A percentile compares a stretch with the other conserved stretches of the same genome.
Evolutionary conservation across 495 filamentous ascomycete genomes (phyloP).

Genomic region (Aspergillus mulundensis): DNA sequence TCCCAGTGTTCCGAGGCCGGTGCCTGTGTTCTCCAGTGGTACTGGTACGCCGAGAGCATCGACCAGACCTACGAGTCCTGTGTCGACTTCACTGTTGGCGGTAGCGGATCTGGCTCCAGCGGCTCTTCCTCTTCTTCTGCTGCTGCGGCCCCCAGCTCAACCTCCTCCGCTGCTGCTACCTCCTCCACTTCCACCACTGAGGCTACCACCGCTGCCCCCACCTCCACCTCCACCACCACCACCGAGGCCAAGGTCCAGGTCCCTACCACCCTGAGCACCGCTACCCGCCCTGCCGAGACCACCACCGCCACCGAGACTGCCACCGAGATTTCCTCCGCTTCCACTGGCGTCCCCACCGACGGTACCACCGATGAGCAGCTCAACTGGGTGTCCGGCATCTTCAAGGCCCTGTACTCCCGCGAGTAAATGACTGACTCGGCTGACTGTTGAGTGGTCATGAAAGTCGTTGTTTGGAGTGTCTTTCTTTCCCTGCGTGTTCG

Average conservation of each 20-base stretch:
- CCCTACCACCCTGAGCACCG: background rate
- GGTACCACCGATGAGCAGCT: background rate
- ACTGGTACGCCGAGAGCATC: slow-evolving; percentile 61
- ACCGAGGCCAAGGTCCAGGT: background rate
- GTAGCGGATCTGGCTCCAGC: slow-evolving; percentile 24
- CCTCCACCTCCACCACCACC: slow-evolving; percentile 12
- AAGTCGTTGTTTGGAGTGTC: background rate
- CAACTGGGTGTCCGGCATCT: background rate
- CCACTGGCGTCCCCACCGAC: background rate
- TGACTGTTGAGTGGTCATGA: background rate
- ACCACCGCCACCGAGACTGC: slow-evolving; percentile 3
- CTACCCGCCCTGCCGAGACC: background rate
- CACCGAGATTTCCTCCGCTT: background rate
- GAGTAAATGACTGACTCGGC: background rate
- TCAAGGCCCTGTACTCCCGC: background rate
- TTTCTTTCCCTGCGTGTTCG: background rate
- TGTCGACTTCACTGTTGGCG: slow-evolving; percentile 60
- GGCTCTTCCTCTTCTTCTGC: slow-evolving; percentile 2
- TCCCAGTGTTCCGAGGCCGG: slow-evolving; percentile 55
- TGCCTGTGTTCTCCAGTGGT: slow-evolving; percentile 66
- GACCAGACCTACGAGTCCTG: slow-evolving; percentile 73
- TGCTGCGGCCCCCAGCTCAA: background rate
- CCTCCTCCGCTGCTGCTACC: slow-evolving; percentile 11
- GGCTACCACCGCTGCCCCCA: slow-evolving; percentile 7
- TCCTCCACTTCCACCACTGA: slow-evolving; percentile 11